A percentile compares a stretch with the other conserved stretches of the same genome.
Evolutionary conservation across 1,284 basidiomycete species (phyloP).

Genomic region (Sporisorium scitamineum): DNA sequence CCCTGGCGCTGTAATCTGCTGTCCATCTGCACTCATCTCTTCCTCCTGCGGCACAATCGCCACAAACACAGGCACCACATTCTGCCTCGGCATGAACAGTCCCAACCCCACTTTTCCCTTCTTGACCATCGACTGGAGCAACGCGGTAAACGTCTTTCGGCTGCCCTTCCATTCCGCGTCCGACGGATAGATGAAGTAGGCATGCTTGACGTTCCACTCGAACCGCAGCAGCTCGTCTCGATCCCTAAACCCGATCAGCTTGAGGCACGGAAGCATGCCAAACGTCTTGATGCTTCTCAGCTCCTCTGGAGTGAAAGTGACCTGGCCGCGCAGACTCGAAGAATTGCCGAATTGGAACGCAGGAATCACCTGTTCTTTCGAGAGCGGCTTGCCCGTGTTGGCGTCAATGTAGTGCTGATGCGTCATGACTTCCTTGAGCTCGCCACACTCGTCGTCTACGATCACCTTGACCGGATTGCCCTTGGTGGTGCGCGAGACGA

Average conservation of each 20-base stretch:
- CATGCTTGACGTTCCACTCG: slow-evolving; percentile 91
- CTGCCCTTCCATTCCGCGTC: slow-evolving; percentile 90
- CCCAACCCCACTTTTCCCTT: slow-evolving; percentile 86
- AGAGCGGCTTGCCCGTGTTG: slow-evolving; percentile 74
- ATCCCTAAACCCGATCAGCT: slow-evolving; percentile 88
- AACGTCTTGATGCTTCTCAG: slow-evolving; percentile 78
- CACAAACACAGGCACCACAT: slow-evolving; percentile 82
- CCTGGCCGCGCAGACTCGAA: slow-evolving; percentile 71
- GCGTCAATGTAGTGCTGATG: slow-evolving; percentile 78
- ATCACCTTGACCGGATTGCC: slow-evolving; percentile 63
- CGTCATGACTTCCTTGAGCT: slow-evolving; percentile 53
- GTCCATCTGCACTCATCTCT: slow-evolving; percentile 77
- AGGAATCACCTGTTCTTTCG: slow-evolving; percentile 76
- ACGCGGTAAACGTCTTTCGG: slow-evolving; percentile 87
- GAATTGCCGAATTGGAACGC: slow-evolving; percentile 63
- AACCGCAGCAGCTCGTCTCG: slow-evolving; percentile 75
- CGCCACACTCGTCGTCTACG: slow-evolving; percentile 55
- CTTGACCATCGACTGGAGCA: slow-evolving; percentile 84
- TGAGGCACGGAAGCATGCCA: slow-evolving; percentile 74
- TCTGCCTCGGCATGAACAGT: slow-evolving; percentile 79
- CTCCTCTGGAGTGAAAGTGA: slow-evolving; percentile 87
- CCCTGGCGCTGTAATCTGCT: slow-evolving; percentile 83
- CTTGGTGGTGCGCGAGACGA: slow-evolving; percentile 44
- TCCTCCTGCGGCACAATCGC: slow-evolving; percentile 83
- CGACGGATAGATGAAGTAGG: slow-evolving; percentile 91